Evolutionary conservation across 768 basidiomycete genomes (phyloP), one percentile per base, ranked within the genome.

Genomic region (Amyloporia xantha): DNA sequence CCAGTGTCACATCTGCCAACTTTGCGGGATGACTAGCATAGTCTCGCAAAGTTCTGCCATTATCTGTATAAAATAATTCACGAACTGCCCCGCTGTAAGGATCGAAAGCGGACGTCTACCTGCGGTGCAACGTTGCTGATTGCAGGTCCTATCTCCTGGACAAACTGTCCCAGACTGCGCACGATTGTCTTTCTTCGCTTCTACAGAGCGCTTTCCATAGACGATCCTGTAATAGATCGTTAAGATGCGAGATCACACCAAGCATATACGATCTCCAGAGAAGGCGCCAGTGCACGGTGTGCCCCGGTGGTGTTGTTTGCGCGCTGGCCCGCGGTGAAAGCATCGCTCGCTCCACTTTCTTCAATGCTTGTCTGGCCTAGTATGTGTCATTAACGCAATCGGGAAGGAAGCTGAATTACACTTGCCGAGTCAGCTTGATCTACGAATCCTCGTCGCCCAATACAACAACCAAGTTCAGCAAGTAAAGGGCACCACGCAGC

Each of bases 1-100:
- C 70, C 2, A 99, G 70, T 0, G 91, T 87, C 5, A 82, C 83
- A 50, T 86, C 79, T 0, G 88, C 78, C 5, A 99, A 73, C 51
- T n/a, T n/a, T 86, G 85, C 0, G 77, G 76, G 10, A 90, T 74
- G 27, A 71, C 66, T n/a, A 96, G 74, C 69, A 86, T 88, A 5
- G 88, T 91, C 68, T 98, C n/a, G 95, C 33, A 99, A 77, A 15
- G 87, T 92, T n/a, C n/a, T 0, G 95, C 92, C 88, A 98, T 92
- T 56, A 97, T 84, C 95, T 99, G 33, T 26, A 49, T 37, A 44
- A 38, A 3, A 20, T 3, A 19, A 6, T 21, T 17, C 19, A 7
- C 21, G 5, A 23, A 4, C n/a, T 28, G 6, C 12, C 12, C 25
- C n/a, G 27, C 4, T 5, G 5, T 15, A 12, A 24, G 19, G 12